Conservation (phyloP, 108 stramenopile genomes). For the Craspedostauros australis region DNA sequence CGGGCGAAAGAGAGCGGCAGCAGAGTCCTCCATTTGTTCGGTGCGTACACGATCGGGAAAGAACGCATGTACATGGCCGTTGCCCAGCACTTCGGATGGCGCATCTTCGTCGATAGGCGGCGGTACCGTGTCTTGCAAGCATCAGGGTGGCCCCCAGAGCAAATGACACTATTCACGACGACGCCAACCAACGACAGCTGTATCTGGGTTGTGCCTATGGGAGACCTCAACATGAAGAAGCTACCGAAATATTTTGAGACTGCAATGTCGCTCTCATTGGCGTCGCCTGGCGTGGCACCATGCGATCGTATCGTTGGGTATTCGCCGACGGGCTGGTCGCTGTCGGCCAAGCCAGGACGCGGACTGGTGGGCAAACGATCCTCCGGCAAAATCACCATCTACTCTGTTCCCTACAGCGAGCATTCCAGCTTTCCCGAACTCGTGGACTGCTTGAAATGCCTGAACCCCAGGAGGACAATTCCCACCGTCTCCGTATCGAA, state of each 20-base stretch:
- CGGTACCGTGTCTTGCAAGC: conserved; percentile 62
- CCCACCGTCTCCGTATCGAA: conserved; percentile 78
- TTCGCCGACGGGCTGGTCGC: conserved; percentile 70
- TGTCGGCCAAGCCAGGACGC: conserved; percentile 30
- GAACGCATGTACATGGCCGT: conserved; percentile 86
- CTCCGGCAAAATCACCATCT: conserved; percentile 48
- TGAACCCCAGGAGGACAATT: conserved; percentile 64
- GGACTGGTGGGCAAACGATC: conserved; percentile 39
- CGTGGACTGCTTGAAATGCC: conserved; percentile 67
- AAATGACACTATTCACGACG: conserved; percentile 51
- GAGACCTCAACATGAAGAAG: conserved; percentile 77
- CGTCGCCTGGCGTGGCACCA: conserved; percentile 32
- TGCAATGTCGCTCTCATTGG: too few species aligned
- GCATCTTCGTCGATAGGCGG: conserved; percentile 78
- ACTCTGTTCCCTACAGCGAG: conserved; percentile 87
- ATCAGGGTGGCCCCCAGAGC: conserved; percentile 60
- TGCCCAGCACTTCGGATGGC: conserved; percentile 51
- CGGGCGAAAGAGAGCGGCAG: conserved; percentile 16
- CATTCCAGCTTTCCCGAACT: conserved; percentile 85
- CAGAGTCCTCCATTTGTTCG: conserved; percentile 80
- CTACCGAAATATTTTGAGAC: conserved; percentile 50
- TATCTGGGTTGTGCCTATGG: conserved; percentile 82
- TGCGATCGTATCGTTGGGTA: conserved; percentile 58
- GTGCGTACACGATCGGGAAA: conserved; percentile 92
- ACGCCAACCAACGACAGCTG: conserved; percentile 46